Evolutionary conservation across 768 basidiomycete genomes (phyloP).

Genomic region (Kwoniella shandongensis): DNA sequence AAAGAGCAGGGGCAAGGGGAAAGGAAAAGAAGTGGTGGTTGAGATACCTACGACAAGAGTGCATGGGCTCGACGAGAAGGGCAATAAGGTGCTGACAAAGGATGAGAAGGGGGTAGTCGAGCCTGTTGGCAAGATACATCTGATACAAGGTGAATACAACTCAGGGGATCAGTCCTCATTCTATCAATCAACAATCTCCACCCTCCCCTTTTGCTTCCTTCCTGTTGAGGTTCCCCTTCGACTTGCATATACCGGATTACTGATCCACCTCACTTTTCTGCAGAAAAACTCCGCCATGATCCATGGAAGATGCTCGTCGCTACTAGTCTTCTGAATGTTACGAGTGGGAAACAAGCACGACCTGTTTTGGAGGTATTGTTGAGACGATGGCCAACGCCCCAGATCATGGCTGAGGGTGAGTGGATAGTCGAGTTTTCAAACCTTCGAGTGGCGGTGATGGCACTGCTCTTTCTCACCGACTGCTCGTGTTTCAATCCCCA

Average conservation of each 20-base stretch:
- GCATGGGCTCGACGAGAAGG: not conserved
- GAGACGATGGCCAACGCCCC: constrained; percentile 63
- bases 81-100: constrained; percentile 7
- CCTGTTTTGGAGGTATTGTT: constrained; percentile 67
- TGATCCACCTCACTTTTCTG: not conserved
- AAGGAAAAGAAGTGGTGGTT: constrained; percentile 7
- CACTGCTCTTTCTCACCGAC: not conserved
- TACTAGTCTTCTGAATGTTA: constrained; percentile 69
- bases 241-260: not conserved
- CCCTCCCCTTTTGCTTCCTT: too few relatives aligned
- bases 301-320: constrained; percentile 73
- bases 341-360: constrained; percentile 64
- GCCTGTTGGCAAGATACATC: constrained; percentile 32
- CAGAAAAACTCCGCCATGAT: constrained; percentile 43
- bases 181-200: too few relatives aligned
- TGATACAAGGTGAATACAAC: constrained; percentile 49
- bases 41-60: constrained; percentile 6
- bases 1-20: too few relatives aligned
- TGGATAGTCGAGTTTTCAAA: too few relatives aligned
- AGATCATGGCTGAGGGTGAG: constrained; percentile 62
- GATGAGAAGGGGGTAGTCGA: constrained; percentile 20
- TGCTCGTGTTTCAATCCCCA: not conserved
- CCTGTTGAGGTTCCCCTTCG: not conserved
- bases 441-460: too few relatives aligned
- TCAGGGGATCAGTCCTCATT: too few relatives aligned